Evolutionary conservation across 2,329 filamentous ascomycete genomes (phyloP), one percentile per base, ranked within the genome.

Genomic region (Lasiodiplodia theobromae): DNA sequence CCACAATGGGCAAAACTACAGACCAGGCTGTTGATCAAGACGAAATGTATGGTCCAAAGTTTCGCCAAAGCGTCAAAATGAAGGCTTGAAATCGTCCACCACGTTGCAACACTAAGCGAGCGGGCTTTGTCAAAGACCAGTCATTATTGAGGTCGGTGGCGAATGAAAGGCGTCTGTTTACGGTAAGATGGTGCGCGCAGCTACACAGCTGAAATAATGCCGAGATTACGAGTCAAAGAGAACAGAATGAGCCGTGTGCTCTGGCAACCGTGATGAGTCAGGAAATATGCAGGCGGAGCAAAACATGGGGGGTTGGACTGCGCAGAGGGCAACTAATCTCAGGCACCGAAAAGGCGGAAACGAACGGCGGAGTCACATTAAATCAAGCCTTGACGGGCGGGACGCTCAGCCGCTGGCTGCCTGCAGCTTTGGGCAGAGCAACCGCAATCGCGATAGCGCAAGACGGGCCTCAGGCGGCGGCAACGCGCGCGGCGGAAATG

Each of bases 331-430:
- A 60, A 38, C 21, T 38, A 51, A 49, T 31, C 23, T 34, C 34
- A 60, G 66, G 25, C 3, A 34, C 23, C 6, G 44, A 10, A 60
- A 23, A 62, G 28, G 10, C 14, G 23, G 38, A 18, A 57, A 37
- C 51, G 16, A 40, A 25, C 49, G 23, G 52, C 63, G 75, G 77
- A 78, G 78, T 87, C 86, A 86, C 86, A 87, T 87, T 87, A 87
- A 86, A 88, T 87, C 86, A 88, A 88, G 86, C 87, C 79, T 83
- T 83, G 31, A 10, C 79, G 80, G 56, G 37, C 37, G 21, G 14
- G 57, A 18, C 18, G 23, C 5, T 25, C 84, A 82, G 73, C 84
- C 85, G 86, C 74, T 73, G 81, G 79, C 76, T 64, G 72, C 69
- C 69, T 77, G 73, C 69, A 64, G 47, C 57, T 54, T 53, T 54